phyloP scores from a whole-genome alignment of 306 rosid genomes.

The Rubus idaeus region DNA sequence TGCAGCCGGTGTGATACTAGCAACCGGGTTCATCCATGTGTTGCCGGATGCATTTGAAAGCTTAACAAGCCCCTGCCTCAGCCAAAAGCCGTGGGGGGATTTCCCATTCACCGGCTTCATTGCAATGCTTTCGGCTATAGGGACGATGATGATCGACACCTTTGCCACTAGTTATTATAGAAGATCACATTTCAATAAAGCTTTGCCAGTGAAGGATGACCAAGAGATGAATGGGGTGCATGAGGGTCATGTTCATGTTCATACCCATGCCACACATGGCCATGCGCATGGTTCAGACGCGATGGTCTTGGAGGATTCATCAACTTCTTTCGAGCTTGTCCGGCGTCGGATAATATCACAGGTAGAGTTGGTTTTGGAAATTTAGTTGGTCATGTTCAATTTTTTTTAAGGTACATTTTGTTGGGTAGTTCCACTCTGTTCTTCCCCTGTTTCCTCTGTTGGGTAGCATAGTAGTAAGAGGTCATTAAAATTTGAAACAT shows the following conservation, averaged over 20 bases:
- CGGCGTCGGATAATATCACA: conserved; percentile 78
- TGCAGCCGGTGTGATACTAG: conserved; percentile 69
- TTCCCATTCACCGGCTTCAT: conserved; percentile 67
- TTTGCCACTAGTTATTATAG: conserved; percentile 46
- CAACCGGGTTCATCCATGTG: conserved; percentile 68
- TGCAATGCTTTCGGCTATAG: conserved; percentile 58
- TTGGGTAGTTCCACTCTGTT: not conserved
- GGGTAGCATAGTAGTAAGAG: no score
- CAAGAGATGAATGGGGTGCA: conserved; percentile 32
- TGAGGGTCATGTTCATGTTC: conserved; percentile 82
- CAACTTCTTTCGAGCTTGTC: conserved; percentile 41
- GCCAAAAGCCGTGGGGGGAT: conserved; percentile 51
- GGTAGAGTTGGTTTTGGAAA: conserved; percentile 34
- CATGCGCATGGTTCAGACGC: conserved; percentile 74
- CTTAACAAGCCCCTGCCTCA: conserved; percentile 46
- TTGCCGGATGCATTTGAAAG: conserved; percentile 60
- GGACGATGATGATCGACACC: conserved; percentile 58
- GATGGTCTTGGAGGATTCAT: not conserved
- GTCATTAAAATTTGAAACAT: no score
- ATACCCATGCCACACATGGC: conserved; percentile 92
- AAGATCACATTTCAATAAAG: conserved; percentile 35
- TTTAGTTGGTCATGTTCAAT: not conserved
- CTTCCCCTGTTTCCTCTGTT: conserved; percentile 4
- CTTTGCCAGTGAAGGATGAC: conserved; percentile 37
- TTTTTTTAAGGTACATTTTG: not conserved